Conservation (phyloP, 1,284 basidiomycete species). For the Porodaedalea pini region DNA sequence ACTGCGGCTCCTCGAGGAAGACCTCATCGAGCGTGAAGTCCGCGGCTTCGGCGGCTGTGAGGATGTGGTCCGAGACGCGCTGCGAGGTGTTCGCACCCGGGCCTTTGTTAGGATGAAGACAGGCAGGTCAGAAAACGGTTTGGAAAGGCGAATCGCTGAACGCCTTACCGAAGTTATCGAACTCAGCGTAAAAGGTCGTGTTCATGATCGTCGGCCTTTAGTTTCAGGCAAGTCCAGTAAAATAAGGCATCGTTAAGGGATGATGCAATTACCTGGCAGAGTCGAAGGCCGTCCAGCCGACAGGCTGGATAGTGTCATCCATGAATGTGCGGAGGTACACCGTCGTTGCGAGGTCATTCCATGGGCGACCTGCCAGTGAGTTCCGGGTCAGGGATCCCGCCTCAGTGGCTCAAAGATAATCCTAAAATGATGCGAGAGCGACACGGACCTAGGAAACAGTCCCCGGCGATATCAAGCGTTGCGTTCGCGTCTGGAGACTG, state of each 20-base stretch:
- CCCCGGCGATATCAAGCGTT: slow-evolving; percentile 40
- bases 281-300: slow-evolving; percentile 51
- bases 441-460: slow-evolving; percentile 51
- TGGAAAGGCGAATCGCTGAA: not conserved
- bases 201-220: slow-evolving; percentile 45
- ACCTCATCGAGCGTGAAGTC: slow-evolving; percentile 46
- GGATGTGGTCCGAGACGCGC: slow-evolving; percentile 47
- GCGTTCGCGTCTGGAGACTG: slow-evolving; percentile 60
- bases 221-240: not conserved
- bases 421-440: not conserved
- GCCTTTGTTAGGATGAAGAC: slow-evolving; percentile 34
- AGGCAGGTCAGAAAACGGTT: not conserved
- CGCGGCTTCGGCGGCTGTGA: slow-evolving; percentile 38
- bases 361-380: slow-evolving; percentile 47
- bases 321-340: slow-evolving; percentile 54
- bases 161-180: slow-evolving; percentile 44
- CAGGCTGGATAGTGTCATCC: slow-evolving; percentile 53
- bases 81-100: slow-evolving; percentile 48
- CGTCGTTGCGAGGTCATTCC: slow-evolving; percentile 57
- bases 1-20: slow-evolving; percentile 45
- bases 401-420: not conserved
- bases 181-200: slow-evolving; percentile 62
- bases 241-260: not conserved
- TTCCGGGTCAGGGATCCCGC: not conserved
- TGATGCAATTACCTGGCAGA: slow-evolving; percentile 36